These are phyloP conservation scores for Blepharisma undulans DNA, from an alignment of 169 alveolate species.

Conservation along the genomic window DNA sequence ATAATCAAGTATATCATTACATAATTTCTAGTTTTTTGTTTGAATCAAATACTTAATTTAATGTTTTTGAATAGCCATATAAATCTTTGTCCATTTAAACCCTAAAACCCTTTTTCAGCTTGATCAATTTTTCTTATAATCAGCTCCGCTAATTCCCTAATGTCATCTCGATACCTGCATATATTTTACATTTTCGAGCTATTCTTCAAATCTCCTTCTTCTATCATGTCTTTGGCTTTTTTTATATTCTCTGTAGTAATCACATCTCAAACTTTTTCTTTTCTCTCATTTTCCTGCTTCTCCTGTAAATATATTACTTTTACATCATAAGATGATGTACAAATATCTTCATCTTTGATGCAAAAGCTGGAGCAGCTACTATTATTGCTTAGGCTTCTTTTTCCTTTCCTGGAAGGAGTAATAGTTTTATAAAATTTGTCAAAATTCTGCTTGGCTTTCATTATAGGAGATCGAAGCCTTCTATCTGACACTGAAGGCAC, in stretches of 20 bases:
- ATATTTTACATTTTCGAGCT: neutral
- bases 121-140: neutral
- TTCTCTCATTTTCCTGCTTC: neutral
- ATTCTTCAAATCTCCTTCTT: neutral
- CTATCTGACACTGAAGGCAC: neutral
- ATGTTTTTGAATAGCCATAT: too few relatives aligned
- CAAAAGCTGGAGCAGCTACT: neutral
- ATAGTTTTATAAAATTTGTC: neutral
- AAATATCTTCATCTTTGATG: neutral
- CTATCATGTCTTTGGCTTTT: neutral
- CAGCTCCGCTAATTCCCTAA: neutral
- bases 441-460: neutral
- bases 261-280: neutral
- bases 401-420: neutral
- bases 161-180: neutral
- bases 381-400: neutral
- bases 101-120: neutral
- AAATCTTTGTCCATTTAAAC: too few relatives aligned
- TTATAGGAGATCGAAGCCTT: neutral
- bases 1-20: too few relatives aligned
- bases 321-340: neutral
- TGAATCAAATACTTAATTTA: too few relatives aligned
- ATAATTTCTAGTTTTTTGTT: too few relatives aligned
- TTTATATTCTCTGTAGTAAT: neutral
- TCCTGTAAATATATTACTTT: neutral